Base-by-base conservation (phyloP, 306 rosid species). In the Cicer yamashitae region DNA sequence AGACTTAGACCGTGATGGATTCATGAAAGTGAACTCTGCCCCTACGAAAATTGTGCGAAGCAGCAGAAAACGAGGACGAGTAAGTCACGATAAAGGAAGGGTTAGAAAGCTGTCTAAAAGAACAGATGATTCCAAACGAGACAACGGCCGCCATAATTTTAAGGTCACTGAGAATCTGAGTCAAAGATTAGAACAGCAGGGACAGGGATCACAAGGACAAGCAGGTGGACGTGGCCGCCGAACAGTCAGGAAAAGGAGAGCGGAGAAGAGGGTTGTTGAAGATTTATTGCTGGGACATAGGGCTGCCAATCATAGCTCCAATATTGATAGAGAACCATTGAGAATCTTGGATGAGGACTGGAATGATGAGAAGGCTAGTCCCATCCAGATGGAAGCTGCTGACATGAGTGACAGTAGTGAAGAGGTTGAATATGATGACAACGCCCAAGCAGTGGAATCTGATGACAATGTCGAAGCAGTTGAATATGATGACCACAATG, bases 161-260 rank as follows among this genome's bases (percentile, higher is more conserved):
- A 85, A 71, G 82, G 67, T 75, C 56, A 67, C 69, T 44, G 89
- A 75, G 63, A 87, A 59, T 78, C 64, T 77, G 14, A 78, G 58
- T 80, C 86, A 77, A 72, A 91, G 90, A 79, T 43, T 77, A 10
- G 84, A 87, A 76, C 89, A 82, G 46, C 83, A 80, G 20, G 93
- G 87, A 8, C 86, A 72, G 45, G 87, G 81, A 66, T 46, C 90
- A 20, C 89, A 81, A 50, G 88, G 86, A 56, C 89, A 86, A 69
- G 88, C 79, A 50, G 88, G 97, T 54, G 87, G 85, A 54, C 91
- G 97, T 46, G 97, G 99, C 14, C 97, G 87, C 47, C 90, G 97
- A 5, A 92, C 99, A 0, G 87, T 94, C 62, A 82, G 97, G 89
- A 92, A 89, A 85, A 84, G 92, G 70, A 84, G 96, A 86, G 83